phyloP scores from a whole-genome alignment of 495 filamentous ascomycete species.

The Penicillium maclennaniae region DNA sequence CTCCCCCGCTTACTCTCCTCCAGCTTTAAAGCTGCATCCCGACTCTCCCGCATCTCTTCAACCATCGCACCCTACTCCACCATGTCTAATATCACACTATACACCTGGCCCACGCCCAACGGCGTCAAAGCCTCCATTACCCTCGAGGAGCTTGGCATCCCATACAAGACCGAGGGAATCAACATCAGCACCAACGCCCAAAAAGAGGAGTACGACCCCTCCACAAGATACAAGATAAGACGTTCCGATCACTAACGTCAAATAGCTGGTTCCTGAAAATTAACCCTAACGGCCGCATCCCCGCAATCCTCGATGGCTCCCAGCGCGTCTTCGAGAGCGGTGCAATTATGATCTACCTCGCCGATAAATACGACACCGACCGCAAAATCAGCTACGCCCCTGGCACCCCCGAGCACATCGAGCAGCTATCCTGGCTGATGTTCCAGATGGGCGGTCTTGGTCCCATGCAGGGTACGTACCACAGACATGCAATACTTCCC shows the following conservation, averaged over 20 bases:
- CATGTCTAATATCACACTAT: slow-evolving; percentile 36
- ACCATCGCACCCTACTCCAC: slow-evolving; percentile 13
- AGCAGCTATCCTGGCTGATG: slow-evolving; percentile 45
- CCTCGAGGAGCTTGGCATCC: slow-evolving; percentile 72
- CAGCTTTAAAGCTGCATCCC: slow-evolving; percentile 12
- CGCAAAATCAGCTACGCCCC: slow-evolving; percentile 41
- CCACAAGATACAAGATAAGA: slow-evolving; percentile 2
- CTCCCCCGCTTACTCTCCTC: background rate
- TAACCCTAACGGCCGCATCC: slow-evolving; percentile 89
- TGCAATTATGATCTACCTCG: slow-evolving; percentile 47
- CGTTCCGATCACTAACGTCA: background rate
- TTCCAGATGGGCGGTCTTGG: slow-evolving; percentile 43
- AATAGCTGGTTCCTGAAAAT: slow-evolving; percentile 74
- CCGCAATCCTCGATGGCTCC: slow-evolving; percentile 52
- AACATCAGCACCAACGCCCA: slow-evolving; percentile 63
- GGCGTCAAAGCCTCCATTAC: slow-evolving; percentile 69
- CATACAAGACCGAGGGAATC: slow-evolving; percentile 61
- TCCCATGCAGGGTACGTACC: slow-evolving; percentile 35
- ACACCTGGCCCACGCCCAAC: slow-evolving; percentile 38
- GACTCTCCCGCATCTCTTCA: slow-evolving; percentile 8
- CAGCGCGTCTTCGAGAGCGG: slow-evolving; percentile 47
- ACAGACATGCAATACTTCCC: background rate
- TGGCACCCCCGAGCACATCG: slow-evolving; percentile 39
- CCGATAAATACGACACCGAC: slow-evolving; percentile 43
- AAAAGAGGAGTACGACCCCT: slow-evolving; percentile 54